Conservation (phyloP, 78 protist genomes). For the slime mould (Dictyostelium discoideum) region dicty_2.7 NC_007090.3:4704501-4705000, state of each 20-base stretch:
- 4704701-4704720: slow-evolving; percentile 87
- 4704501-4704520: not conserved
- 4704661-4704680: slow-evolving; percentile 62
- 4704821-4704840: slow-evolving; percentile 24
- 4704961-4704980: slow-evolving; percentile 74
- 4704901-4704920: slow-evolving; percentile 78
- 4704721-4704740: slow-evolving; percentile 93
- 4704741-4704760: not conserved
- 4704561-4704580: not conserved
- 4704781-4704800: no score
- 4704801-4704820: no score
- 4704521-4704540: not conserved
- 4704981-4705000: slow-evolving; percentile 34
- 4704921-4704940: slow-evolving; percentile 92
- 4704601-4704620: slow-evolving; percentile 89
- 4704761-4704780: no score
- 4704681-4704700: slow-evolving; percentile 56
- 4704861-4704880: slow-evolving; percentile 89
- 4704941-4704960: slow-evolving; percentile 91
- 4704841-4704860: slow-evolving; percentile 94
- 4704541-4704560: not conserved
- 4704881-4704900: slow-evolving; percentile 76
- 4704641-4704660: slow-evolving; percentile 90
- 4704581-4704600: not conserved
- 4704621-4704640: slow-evolving; percentile 86